Base-by-base conservation (phyloP, 1,139 yeast genomes). In the Hyphopichia fennica region DNA sequence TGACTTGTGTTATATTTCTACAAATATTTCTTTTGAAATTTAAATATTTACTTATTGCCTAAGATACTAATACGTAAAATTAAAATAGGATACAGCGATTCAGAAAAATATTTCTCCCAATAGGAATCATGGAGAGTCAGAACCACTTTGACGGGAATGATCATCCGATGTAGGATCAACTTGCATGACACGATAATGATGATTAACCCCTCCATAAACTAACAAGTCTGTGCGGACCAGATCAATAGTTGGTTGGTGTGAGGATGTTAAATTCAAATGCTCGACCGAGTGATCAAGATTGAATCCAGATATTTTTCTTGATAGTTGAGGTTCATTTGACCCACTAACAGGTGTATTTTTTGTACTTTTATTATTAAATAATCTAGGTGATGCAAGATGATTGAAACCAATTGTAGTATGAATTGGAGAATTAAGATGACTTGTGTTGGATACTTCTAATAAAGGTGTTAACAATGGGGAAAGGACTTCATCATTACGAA, bases 381-480 rank as follows among this genome's bases (percentile, higher is more conserved):
- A 31, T 31, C 34, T 31, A 7, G 34, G 34, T 4, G 34, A 31
- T 6, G 34, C 34, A 16, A 31, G n/a, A 31, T 17, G 22, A 17
- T 16, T 18, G 22, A 31, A 31, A 4, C 34, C 34, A 9, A 31
- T 17, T 7, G 34, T 16, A 3, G 9, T 3, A 15, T 17, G 22
- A 6, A 22, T 9, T 17, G 34, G 34, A 11, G 34, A 29, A 11
- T 25, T 25, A 4, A 16, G 15, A 16, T 11, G n/a, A 10, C 31
- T 16, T 20, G 37, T n/a, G n/a, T n/a, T n/a, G n/a, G n/a, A n/a
- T 32, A 39, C 19, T 35, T 38, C 44, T 34, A 62, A 44, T 35
- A 71, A 58, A 1, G 83, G 82, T 3, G 79, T 67, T 35, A 78
- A 59, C 0, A 75, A 51, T 0, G 81, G 81, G 4, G 79, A 69